Evolutionary conservation across 768 basidiomycete species (phyloP), one percentile per base, ranked within the genome.

Genomic region (Phanerochaete carnosa): DNA sequence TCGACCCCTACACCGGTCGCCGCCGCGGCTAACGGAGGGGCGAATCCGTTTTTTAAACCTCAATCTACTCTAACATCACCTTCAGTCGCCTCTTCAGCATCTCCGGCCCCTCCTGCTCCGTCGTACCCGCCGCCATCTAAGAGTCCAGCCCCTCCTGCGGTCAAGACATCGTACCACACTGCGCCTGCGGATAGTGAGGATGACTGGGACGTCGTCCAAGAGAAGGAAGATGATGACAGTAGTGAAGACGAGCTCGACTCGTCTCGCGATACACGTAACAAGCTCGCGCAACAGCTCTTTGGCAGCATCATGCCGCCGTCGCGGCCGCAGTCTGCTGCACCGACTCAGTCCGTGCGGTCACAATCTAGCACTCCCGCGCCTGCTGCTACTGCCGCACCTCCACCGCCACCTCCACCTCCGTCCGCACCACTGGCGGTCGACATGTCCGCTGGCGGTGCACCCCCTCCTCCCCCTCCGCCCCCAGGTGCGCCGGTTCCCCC

Each of bases 201-300:
- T 19, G 92, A 94, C 53, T 95, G 94, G 93, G 93, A 89, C 57
- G 85, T 87, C n/a, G 77, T 92, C 52, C 77, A 84, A 67, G 93
- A 95, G 72, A 86, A 84, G 45, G 82, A 81, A 8, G 82, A 83
- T 3, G 82, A 83, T 5, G 87, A 89, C 65, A 88, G 84, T 63
- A 88, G 85, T 55, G 92, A 94, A 57, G 94, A 94, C 70, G 94
- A 94, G 61, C 76, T 89, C 51, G 78, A 80, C n/a, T 80, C 79
- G 15, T 85, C 83, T 3, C 79, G 95, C 46, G 79, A 77, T 54
- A 83, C 79, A 19, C 80, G 91, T 16, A 81, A 82, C 60, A 84
- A 86, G 57, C 84, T 98, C 39, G 95, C 95, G 7, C 80, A 84
- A 63, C 80, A 86, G 59, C 69, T 98, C 46, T 98, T 98, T 70